phyloP scores from a whole-genome alignment of 352 stramenopile genomes.

The Globisporangium iwayamae region DNA sequence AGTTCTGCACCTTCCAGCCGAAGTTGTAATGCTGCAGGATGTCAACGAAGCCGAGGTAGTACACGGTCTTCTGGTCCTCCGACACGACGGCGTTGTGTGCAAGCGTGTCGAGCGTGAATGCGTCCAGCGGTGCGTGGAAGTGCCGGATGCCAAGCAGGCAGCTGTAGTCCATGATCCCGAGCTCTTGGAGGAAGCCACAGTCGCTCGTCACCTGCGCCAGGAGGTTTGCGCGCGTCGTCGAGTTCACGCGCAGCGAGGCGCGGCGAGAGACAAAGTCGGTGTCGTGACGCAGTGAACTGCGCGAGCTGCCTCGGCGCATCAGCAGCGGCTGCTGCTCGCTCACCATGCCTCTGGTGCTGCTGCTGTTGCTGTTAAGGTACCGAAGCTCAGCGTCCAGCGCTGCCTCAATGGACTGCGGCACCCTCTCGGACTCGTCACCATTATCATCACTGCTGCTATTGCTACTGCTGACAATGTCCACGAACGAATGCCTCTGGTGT shows the following conservation, averaged over 20 bases:
- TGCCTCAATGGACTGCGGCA: slow-evolving; percentile 12
- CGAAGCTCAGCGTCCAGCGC: slow-evolving; percentile 30
- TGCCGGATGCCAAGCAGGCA: slow-evolving; percentile 74
- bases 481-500: not conserved
- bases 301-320: slow-evolving; percentile 47
- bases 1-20: slow-evolving; percentile 83
- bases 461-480: slow-evolving; percentile 2
- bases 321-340: slow-evolving; percentile 57
- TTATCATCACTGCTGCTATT: slow-evolving; percentile 28
- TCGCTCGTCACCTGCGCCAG: slow-evolving; percentile 80
- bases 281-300: slow-evolving; percentile 67
- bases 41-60: slow-evolving; percentile 85
- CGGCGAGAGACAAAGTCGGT: slow-evolving; percentile 73
- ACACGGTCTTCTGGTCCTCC: slow-evolving; percentile 59
- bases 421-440: slow-evolving; percentile 14
- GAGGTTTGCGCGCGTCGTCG: slow-evolving; percentile 67
- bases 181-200: slow-evolving; percentile 79
- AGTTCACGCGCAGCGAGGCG: slow-evolving; percentile 65
- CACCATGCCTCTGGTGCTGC: not conserved
- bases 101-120: slow-evolving; percentile 43
- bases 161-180: slow-evolving; percentile 89
- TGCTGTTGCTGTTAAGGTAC: slow-evolving; percentile 25
- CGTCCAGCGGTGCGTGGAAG: slow-evolving; percentile 44
- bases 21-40: slow-evolving; percentile 86
- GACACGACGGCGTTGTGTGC: slow-evolving; percentile 82